phyloP scores from a whole-genome alignment of 257 asterid species.

The Striga asiatica region DNA sequence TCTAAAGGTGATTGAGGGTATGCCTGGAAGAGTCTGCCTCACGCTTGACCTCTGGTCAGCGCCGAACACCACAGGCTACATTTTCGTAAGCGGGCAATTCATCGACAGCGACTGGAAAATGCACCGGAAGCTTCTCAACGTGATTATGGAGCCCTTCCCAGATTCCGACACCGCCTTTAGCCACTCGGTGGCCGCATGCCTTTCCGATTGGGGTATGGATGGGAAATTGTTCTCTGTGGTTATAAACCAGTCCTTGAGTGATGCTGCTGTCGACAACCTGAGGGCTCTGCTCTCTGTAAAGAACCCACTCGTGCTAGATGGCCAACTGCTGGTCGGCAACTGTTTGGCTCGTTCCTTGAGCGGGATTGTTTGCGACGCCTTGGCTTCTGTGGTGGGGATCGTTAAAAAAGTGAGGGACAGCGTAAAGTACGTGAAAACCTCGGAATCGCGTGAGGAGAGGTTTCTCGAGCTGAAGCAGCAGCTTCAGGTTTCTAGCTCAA shows the following conservation, averaged over 20 bases:
- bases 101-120: constrained; percentile 85
- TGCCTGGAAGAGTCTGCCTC: constrained; percentile 82
- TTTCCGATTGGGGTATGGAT: constrained; percentile 81
- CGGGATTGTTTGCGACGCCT: constrained; percentile 52
- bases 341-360: constrained; percentile 83
- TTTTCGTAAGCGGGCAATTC: constrained; percentile 75
- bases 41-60: constrained; percentile 85
- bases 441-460: constrained; percentile 76
- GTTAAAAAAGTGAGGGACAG: constrained; percentile 73
- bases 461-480: constrained; percentile 70
- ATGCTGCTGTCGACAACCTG: constrained; percentile 52
- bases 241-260: constrained; percentile 48
- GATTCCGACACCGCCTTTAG: constrained; percentile 78
- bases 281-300: constrained; percentile 75
- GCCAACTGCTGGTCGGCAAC: constrained; percentile 65
- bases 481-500: constrained; percentile 87
- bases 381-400: constrained; percentile 33
- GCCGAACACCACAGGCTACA: constrained; percentile 44
- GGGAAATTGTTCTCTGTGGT: constrained; percentile 78
- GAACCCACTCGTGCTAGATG: constrained; percentile 68
- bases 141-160: constrained; percentile 84
- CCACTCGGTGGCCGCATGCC: constrained; percentile 85
- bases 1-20: constrained; percentile 62
- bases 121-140: constrained; percentile 74
- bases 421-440: constrained; percentile 80